Evolutionary conservation across 1,284 basidiomycete species (phyloP).

Genomic region (Irpex lacteus): DNA sequence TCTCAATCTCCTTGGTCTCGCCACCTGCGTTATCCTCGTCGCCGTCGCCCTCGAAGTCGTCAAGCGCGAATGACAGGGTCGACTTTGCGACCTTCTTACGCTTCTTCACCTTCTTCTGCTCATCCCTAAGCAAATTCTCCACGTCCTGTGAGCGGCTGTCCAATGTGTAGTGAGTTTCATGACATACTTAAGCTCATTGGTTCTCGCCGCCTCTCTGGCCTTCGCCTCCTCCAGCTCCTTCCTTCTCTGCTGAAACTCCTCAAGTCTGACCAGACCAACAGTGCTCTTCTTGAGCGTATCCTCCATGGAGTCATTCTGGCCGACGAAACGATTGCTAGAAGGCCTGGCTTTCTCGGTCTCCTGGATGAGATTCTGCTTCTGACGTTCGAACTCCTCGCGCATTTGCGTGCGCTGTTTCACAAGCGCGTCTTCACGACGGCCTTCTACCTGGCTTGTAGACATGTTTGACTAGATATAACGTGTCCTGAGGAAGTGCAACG

Average conservation of each 20-base stretch:
- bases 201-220: constrained; percentile 82
- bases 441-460: constrained; percentile 71
- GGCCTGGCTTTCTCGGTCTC: constrained; percentile 84
- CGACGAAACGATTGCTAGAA: constrained; percentile 86
- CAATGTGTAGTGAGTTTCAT: constrained; percentile 14
- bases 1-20: constrained; percentile 36
- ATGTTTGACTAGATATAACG: constrained; percentile 31
- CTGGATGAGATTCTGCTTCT: constrained; percentile 79
- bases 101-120: constrained; percentile 87
- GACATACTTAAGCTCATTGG: constrained; percentile 83
- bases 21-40: constrained; percentile 39
- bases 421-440: constrained; percentile 75
- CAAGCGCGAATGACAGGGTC: constrained; percentile 87
- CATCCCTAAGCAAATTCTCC: constrained; percentile 84
- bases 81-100: constrained; percentile 82
- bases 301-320: constrained; percentile 93
- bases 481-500: not conserved
- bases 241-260: constrained; percentile 89
- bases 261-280: constrained; percentile 88
- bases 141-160: constrained; percentile 63
- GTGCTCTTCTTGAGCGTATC: constrained; percentile 92
- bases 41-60: constrained; percentile 65
- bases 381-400: constrained; percentile 87
- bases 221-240: constrained; percentile 93
- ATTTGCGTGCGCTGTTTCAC: constrained; percentile 79